Percentiles rank a stretch among this genome's conserved stretches.
These are phyloP conservation scores for Ophiorrhiza pumila DNA, from an alignment of 257 asterid species.

Conservation along the genomic window DNA sequence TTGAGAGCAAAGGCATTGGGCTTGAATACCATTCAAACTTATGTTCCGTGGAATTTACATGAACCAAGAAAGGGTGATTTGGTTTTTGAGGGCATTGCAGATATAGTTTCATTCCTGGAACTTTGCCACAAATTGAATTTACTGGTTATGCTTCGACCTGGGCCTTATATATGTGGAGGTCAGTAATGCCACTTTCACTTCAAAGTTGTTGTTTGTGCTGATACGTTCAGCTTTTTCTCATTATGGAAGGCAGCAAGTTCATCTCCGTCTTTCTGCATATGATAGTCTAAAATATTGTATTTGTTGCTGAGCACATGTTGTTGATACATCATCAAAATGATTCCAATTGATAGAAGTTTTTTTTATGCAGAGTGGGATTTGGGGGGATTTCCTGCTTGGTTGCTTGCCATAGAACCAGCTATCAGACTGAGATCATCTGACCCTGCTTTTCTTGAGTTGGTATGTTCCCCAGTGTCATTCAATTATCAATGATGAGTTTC, in stretches of 20 bases:
- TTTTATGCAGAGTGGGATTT: constrained; percentile 89
- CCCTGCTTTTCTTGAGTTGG: constrained; percentile 70
- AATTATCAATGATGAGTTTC: constrained; percentile 2
- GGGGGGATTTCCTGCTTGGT: constrained; percentile 98
- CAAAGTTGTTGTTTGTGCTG: constrained; percentile 1
- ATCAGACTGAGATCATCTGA: constrained; percentile 82
- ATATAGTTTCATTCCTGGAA: constrained; percentile 66
- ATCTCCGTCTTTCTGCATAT: neutral
- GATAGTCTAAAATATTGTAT: neutral
- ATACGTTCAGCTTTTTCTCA: neutral
- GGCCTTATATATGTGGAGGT: constrained; percentile 99
- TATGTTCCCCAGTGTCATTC: constrained; percentile 25
- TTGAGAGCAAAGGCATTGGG: constrained; percentile 96
- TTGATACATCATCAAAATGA: neutral
- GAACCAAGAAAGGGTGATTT: constrained; percentile 71
- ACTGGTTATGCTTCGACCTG: constrained; percentile 92
- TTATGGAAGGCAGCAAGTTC: neutral
- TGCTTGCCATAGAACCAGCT: constrained; percentile 78
- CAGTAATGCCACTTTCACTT: constrained; percentile 22
- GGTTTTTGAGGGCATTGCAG: constrained; percentile 77
- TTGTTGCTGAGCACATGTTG: neutral
- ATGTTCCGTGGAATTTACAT: constrained; percentile 95
- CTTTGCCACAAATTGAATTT: constrained; percentile 79
- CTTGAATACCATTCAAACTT: constrained; percentile 85
- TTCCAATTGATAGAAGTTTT: constrained; percentile 8